These are phyloP conservation scores for Pseudogymnoascus sp. DNA, from an alignment of 2,329 filamentous ascomycete species.

Conservation along the genomic window DNA sequence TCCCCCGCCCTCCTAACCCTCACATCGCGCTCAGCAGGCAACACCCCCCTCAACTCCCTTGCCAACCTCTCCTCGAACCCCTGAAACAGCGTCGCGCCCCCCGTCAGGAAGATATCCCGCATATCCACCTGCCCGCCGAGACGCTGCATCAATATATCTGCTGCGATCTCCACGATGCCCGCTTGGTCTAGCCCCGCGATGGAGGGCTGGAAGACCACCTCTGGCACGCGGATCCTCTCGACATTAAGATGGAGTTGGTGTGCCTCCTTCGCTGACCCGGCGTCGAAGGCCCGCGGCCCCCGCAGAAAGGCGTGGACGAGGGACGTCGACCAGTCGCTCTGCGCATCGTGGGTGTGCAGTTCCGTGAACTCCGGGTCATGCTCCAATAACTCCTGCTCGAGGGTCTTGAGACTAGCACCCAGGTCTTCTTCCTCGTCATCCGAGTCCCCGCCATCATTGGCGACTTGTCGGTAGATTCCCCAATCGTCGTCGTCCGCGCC, in stretches of 20 bases:
- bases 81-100: conserved; percentile 80
- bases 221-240: conserved; percentile 86
- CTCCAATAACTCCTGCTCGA: conserved; percentile 77
- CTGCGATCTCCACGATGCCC: conserved; percentile 83
- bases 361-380: conserved; percentile 87
- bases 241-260: conserved; percentile 94
- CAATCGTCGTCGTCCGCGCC: conserved; percentile 96
- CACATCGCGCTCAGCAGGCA: conserved; percentile 62
- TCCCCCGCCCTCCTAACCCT: conserved; percentile 64
- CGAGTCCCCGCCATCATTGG: conserved; percentile 71
- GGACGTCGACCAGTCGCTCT: conserved; percentile 90
- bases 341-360: conserved; percentile 82
- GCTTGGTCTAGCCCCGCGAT: conserved; percentile 92
- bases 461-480: conserved; percentile 91
- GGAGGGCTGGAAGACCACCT: conserved; percentile 84
- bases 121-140: conserved; percentile 44
- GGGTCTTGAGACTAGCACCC: conserved; percentile 57
- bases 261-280: conserved; percentile 67
- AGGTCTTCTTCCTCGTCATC: conserved; percentile 90
- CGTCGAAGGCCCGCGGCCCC: conserved; percentile 78
- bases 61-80: conserved; percentile 78
- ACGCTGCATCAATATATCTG: conserved; percentile 81
- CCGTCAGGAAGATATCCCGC: conserved; percentile 83
- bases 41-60: conserved; percentile 60
- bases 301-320: conserved; percentile 83